Base-by-base conservation (phyloP, 2,329 filamentous ascomycete species). In the Diaporthe citriasiana region DNA sequence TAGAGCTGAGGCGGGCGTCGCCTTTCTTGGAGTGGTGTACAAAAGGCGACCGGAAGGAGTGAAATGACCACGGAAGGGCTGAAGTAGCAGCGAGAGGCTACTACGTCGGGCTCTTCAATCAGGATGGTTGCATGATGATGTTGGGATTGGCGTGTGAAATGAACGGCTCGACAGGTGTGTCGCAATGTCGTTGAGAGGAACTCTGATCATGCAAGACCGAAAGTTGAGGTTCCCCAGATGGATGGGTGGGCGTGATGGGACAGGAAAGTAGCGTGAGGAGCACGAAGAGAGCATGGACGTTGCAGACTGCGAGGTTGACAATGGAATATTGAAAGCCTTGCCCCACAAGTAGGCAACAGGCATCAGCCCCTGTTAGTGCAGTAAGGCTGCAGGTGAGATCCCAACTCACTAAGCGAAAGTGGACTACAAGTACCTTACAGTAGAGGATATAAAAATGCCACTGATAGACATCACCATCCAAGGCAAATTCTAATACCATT, bases 1-100 rank as follows among this genome's bases (percentile, higher is more conserved):
- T 51, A 38, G 33, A n/a, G 7, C 15, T 17, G 27, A 40, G 19
- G 70, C 30, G 17, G 35, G 53, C 4, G 35, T 42, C 40, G n/a
- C 12, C 30, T 47, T 50, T 38, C 27, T 35, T 55, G 2, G 13
- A 38, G 33, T 3, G 53, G 38, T 8, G 40, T 22, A 17, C 35
- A 42, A 70, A 59, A 38, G 59, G 51, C 35, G 33, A 17, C 10
- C 8, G 35, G 12, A 45, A 56, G 45, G 59, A 45, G 56, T 51
- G 65, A 15, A 56, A 35, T 22, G 22, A 27, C 19, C 5, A n/a
- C 10, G 27, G n/a, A 6, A 40, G 51, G 57, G 65, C 53, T 69
- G 71, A 68, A 47, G 59, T 55, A 66, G 74, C 66, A 70, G 71
- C 71, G 51, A 71, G 27, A 69, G 60, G 74, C 74, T 70, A 73